Evolutionary conservation across 306 rosid genomes (phyloP).

Genomic region (Dicorynia guianensis): DNA sequence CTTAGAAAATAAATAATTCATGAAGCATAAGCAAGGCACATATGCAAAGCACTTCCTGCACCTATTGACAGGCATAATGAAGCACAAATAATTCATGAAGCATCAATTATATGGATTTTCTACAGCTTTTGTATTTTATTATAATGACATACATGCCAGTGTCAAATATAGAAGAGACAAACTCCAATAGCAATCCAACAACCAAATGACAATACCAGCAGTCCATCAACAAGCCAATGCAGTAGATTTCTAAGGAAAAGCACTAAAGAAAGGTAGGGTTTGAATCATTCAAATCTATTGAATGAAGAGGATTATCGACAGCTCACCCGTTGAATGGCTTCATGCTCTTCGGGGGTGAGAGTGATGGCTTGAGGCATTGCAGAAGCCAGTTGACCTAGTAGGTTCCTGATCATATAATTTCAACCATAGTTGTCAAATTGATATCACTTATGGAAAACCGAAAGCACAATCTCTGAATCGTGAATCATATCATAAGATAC

Average conservation of each 20-base stretch:
- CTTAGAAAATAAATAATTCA: neutral
- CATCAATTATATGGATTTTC: conserved; percentile 27
- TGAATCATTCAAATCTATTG: neutral
- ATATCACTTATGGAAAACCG: too few species aligned
- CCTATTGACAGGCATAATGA: neutral
- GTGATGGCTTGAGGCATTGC: conserved; percentile 65
- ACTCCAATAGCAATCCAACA: neutral
- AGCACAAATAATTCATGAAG: neutral
- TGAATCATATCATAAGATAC: too few species aligned
- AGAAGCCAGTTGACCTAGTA: conserved; percentile 55
- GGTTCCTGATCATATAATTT: conserved; percentile 53
- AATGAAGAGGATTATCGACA: conserved; percentile 8
- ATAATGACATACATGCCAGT: conserved; percentile 30
- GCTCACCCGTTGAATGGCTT: conserved; percentile 88
- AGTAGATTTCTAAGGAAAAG: neutral
- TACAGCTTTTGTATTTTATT: neutral
- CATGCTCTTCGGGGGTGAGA: conserved; percentile 84
- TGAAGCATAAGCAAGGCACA: conserved; percentile 24
- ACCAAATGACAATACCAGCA: neutral
- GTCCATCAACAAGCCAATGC: conserved; percentile 22
- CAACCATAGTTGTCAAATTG: conserved; percentile 16
- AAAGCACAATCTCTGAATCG: too few species aligned
- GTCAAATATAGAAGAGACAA: conserved; percentile 20
- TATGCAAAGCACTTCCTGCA: neutral
- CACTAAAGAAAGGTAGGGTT: neutral